Conservation (phyloP, 2,329 filamentous ascomycete genomes). For the Cladobotryum mycophilum region DNA sequence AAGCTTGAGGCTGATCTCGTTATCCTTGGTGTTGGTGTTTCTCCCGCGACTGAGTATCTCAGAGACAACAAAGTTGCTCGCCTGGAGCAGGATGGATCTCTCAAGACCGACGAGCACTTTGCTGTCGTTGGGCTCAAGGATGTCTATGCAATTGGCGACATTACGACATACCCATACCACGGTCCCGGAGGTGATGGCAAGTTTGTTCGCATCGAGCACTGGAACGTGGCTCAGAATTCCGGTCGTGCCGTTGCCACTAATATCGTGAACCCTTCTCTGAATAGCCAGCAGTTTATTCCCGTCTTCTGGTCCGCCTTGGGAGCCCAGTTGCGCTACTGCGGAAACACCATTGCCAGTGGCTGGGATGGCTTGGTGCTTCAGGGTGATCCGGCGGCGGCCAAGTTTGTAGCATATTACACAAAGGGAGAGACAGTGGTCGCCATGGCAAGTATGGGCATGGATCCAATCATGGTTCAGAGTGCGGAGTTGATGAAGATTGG, state of each 20-base stretch:
- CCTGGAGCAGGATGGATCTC: conserved; percentile 77
- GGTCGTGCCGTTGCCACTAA: conserved; percentile 73
- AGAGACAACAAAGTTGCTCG: conserved; percentile 61
- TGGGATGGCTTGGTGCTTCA: conserved; percentile 82
- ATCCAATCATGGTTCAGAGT: conserved; percentile 77
- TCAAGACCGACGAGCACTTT: conserved; percentile 76
- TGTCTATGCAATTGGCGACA: conserved; percentile 91
- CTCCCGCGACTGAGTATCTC: conserved; percentile 78
- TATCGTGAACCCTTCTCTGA: conserved; percentile 58
- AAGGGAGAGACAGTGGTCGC: conserved; percentile 83
- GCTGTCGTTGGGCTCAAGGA: conserved; percentile 68
- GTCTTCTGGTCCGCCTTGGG: conserved; percentile 96
- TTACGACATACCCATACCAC: conserved; percentile 89
- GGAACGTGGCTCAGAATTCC: conserved; percentile 94
- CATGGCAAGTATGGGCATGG: conserved; percentile 82
- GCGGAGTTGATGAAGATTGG: conserved; percentile 78
- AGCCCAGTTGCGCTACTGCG: conserved; percentile 85
- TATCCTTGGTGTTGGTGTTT: conserved; percentile 83
- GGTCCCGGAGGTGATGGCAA: conserved; percentile 75
- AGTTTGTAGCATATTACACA: conserved; percentile 85
- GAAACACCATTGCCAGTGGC: conserved; percentile 65
- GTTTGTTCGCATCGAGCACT: conserved; percentile 85
- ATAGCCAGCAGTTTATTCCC: conserved; percentile 72
- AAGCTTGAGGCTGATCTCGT: conserved; percentile 81
- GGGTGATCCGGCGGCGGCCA: conserved; percentile 68